Evolutionary conservation across 129 eudicot genomes (phyloP).

Genomic region (Logfia minima): DNA sequence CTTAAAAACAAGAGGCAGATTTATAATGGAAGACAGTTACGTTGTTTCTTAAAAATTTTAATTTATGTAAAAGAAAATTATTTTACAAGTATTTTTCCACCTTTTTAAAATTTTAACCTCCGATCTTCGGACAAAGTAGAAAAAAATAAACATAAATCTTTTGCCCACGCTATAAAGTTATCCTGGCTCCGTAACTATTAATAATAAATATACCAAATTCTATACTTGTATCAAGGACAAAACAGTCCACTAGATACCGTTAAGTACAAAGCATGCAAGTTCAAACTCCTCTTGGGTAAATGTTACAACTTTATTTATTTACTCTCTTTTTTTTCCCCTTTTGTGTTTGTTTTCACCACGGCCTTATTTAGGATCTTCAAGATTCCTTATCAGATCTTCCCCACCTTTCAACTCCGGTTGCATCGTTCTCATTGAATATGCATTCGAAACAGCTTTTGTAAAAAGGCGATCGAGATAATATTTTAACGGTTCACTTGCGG

Average conservation of each 20-base stretch:
- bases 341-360: slow-evolving; percentile 20
- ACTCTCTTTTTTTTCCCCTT: background rate
- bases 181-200: background rate
- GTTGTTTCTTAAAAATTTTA: too few species aligned
- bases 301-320: background rate
- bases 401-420: background rate
- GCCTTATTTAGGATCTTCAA: slow-evolving; percentile 29
- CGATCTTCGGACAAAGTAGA: too few species aligned
- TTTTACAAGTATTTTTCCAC: too few species aligned
- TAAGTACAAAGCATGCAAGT: slow-evolving; percentile 35
- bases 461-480: slow-evolving; percentile 1
- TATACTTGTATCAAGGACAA: slow-evolving; percentile 3
- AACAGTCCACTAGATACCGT: slow-evolving; percentile 11
- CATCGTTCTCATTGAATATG: background rate
- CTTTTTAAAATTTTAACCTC: background rate
- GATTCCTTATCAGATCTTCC: slow-evolving; percentile 18
- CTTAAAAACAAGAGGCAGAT: too few species aligned
- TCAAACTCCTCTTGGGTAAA: slow-evolving; percentile 13
- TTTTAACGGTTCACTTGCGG: background rate
- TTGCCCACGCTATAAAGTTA: too few species aligned
- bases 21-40: too few species aligned
- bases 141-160: background rate
- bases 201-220: background rate
- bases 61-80: too few species aligned
- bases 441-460: slow-evolving; percentile 4